Evolutionary conservation across 225 moss, liverwort and hornwort genomes (phyloP), one percentile per base, ranked within the genome.

Genomic region (Climacium dendroides): DNA sequence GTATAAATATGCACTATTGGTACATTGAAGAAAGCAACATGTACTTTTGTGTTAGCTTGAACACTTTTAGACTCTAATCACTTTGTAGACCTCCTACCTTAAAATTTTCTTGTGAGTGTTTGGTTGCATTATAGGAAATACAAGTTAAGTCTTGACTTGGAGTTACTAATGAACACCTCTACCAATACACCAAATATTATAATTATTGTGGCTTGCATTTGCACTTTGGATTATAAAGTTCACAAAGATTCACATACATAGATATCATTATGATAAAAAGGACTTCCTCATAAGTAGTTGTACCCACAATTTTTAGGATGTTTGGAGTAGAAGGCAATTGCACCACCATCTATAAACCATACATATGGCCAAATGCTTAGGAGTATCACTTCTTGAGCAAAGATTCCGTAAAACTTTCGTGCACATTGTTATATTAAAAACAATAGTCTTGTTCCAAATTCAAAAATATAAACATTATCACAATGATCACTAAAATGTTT

Each of bases 21-120:
- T 45, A 69, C 39, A 23, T 69, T 39, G 4, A 69, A 39, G 24
- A 39, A 69, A 69, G 1, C 4, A 23, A 24, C 24, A 13, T 1
- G 0, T 69, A 39, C 3, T 39, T 24, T 1, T 69, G 4, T 41
- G 1, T 41, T 25, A 41, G 3, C 15, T 25, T 2, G 0, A n/a
- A 15, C 0, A 1, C 34, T 70, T 70, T 70, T 25, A 70, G 8
- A 70, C 1, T 32, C 2, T 32, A 0, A 17, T 32, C 5, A 1
- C 63, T 63, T 32, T 17, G 5, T 16, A 9, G n/a, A 34, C 63
- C 9, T 32, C 63, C 17, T 63, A 32, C 17, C 9, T 63, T 32
- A 63, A 2, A 63, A 34, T 32, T 34, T 63, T 63, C 17, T 15
- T 8, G 1, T 34, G 32, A 30, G 3, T 32, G 4, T 0, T 25